Evolutionary conservation across 2,329 filamentous ascomycete genomes (phyloP), one percentile per base, ranked within the genome.

Genomic region (Fusarium clavum): DNA sequence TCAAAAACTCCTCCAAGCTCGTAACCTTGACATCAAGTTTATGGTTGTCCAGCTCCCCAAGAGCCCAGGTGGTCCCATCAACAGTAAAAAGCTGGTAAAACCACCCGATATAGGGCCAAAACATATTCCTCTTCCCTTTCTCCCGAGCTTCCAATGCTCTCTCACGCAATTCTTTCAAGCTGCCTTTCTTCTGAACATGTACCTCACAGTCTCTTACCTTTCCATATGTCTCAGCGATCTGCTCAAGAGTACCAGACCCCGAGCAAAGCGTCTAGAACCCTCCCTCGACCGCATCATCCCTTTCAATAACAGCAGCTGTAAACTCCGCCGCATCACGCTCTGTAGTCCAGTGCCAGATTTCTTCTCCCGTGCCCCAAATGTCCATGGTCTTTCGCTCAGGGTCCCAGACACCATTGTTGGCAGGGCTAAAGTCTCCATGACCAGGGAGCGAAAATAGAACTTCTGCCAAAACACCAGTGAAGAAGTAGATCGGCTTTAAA

Each of bases 401-500:
- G 18, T 38, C 34, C 34, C 34, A 38, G 34, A 38, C 34, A n/a
- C 34, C 34, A 38, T 38, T 38, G 2, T 38, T 38, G n/a, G 34
- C 34, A 4, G 34, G 34, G 34, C 34, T 38, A 12, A 38, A 38
- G 2, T 38, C 18, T 6, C 34, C 34, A n/a, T 38, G 34, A 38
- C 34, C 34, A 38, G 34, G 45, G 18, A 47, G 16, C 12, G 45
- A 47, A n/a, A 47, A 47, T 12, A 29, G 13, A 47, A 47, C 25
- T n/a, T 47, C 45, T 12, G 45, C n/a, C 25, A 47, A 11, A n/a
- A 25, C 22, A 5, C 41, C 41, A 0, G 41, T 44, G 13, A 44
- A 22, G 13, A 44, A 22, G 20, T 22, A 44, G 14, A 44, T 25
- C 2, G 78, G 76, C 16, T 75, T 75, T 32, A 81, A 73, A 6